phyloP scores from a whole-genome alignment of 805 yeast species.

The Pichia deserticola region DNA sequence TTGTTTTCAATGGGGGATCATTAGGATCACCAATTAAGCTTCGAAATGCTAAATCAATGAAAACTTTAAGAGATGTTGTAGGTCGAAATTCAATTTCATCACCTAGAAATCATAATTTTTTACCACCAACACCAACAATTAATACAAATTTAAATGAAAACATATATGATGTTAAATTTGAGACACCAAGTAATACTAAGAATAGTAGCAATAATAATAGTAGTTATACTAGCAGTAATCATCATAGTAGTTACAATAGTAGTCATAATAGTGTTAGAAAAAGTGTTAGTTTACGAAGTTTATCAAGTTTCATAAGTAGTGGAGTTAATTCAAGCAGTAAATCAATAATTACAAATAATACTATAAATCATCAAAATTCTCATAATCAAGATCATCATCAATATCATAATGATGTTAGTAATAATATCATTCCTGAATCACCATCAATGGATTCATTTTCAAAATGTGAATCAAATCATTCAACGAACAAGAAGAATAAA shows the following conservation, averaged over 20 bases:
- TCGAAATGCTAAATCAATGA: slow-evolving; percentile 4
- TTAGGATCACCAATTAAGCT: slow-evolving; percentile 8
- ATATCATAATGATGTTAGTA: not conserved
- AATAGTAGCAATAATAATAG: too few species aligned
- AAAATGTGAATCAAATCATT: not conserved
- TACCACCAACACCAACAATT: slow-evolving; percentile 1
- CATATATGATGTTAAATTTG: not conserved
- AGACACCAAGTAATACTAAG: not conserved
- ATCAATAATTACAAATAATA: not conserved
- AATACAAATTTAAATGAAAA: not conserved
- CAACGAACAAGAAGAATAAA: not conserved
- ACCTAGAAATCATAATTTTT: not conserved
- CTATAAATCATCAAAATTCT: not conserved
- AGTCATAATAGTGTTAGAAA: not conserved
- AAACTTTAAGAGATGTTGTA: not conserved
- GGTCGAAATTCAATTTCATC: not conserved
- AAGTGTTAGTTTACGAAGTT: slow-evolving; percentile 1
- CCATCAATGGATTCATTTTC: not conserved
- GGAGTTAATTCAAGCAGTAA: not conserved
- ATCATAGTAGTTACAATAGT: too few species aligned
- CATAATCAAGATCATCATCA: not conserved
- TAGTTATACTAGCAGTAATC: too few species aligned
- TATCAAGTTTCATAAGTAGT: slow-evolving; percentile 10
- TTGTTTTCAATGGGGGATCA: not conserved
- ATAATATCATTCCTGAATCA: not conserved